Evolutionary conservation across 352 stramenopile genomes (phyloP), one percentile per base, ranked within the genome.

Genomic region (Phytophthora sp.): DNA sequence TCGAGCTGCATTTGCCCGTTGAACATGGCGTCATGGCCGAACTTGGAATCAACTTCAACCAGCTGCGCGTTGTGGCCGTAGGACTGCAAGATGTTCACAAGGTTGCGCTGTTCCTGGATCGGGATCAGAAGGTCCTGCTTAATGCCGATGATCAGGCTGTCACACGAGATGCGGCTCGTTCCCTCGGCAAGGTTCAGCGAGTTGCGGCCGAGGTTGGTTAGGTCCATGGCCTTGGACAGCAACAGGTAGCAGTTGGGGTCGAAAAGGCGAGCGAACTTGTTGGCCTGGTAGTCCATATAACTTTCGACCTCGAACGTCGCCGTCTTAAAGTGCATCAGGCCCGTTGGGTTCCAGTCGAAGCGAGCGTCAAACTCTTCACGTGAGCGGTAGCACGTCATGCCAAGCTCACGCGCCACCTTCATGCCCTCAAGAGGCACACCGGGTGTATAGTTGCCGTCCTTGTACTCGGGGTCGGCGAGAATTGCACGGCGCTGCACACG

Each of bases 281-380:
- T 82, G 30, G 82, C 88, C 63, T 97, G 86, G 73, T 97, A 94
- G 57, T 93, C 82, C 87, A 97, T 93, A 80, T 97, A 97, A 51
- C 76, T 89, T 72, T 97, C 89, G 0, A 97, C 87, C 27, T 97
- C 89, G 44, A 97, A 97, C 12, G 86, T 95, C 13, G 80, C 58
- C n/a, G 76, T 74, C 60, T 84, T 88, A 53, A 94, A 93, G 38
- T 94, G 76, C 65, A 79, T 78, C 13, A 70, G 68, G 3, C 83
- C 84, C 4, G 76, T 91, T 0, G 88, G 88, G 47, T 93, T 88
- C 89, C 88, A 97, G 69, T 96, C 82, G 62, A 97, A 97, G 4
- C 87, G 75, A 2, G 73, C 64, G 58, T 97, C 88, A 45, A 97
- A 94, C 64, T 95, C 89, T 58, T 95, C 86, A 18, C 86, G 86